A percentile compares a stretch with the other conserved stretches of the same genome.
Evolutionary conservation across 2,329 filamentous ascomycete species (phyloP).

Genomic region (Talaromyces sp.): DNA sequence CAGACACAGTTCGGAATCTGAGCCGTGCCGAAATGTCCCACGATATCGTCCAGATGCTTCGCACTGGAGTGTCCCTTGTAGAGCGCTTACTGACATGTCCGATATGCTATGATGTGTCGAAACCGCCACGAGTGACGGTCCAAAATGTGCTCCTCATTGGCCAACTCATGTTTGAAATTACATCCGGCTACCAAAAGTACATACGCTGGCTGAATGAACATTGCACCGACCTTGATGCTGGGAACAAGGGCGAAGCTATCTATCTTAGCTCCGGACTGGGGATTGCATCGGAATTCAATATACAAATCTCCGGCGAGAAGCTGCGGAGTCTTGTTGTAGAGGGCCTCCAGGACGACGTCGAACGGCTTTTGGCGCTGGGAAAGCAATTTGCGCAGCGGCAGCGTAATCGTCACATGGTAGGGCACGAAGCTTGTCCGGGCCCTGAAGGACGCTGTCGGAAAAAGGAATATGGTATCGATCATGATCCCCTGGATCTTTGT

Average conservation of each 20-base stretch:
- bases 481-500: constrained; percentile 28
- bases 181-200: constrained; percentile 26
- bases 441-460: constrained; percentile 26
- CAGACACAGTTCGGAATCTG: constrained; percentile 21
- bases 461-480: constrained; percentile 21
- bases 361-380: constrained; percentile 21
- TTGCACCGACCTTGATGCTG: constrained; percentile 18
- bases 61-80: constrained; percentile 18
- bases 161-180: constrained; percentile 27
- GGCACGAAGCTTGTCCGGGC: constrained; percentile 25
- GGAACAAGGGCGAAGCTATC: constrained; percentile 17
- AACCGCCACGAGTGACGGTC: constrained; percentile 27
- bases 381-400: constrained; percentile 26
- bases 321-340: constrained; percentile 2
- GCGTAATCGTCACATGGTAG: constrained; percentile 27
- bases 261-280: constrained; percentile 6
- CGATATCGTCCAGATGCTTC: constrained; percentile 22
- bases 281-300: not conserved
- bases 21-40: constrained; percentile 22
- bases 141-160: constrained; percentile 31
- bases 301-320: constrained; percentile 13
- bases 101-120: constrained; percentile 29
- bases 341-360: constrained; percentile 20
- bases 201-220: constrained; percentile 26
- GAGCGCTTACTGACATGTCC: constrained; percentile 25